Base-by-base conservation (phyloP, 352 stramenopile genomes). In the Phytophthora ohioensis region DNA sequence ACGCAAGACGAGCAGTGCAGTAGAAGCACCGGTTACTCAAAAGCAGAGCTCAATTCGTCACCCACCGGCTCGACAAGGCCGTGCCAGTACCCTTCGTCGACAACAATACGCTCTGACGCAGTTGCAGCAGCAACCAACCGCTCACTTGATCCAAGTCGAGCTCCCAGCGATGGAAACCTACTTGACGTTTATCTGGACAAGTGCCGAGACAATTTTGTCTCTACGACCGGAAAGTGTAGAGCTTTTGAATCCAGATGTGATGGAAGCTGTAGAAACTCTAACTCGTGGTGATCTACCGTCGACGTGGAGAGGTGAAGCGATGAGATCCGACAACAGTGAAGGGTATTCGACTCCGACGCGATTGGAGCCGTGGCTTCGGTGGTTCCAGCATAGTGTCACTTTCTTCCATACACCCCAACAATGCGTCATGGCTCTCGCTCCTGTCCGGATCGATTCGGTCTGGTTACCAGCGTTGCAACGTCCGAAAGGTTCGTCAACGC, bases 151-250 rank as follows among this genome's bases (percentile, higher is more conserved):
- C 27, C 57, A 79, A 21, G 63, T 82, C 5, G 81, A 91, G 34
- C 56, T 91, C 5, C 79, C 79, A n/a, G 77, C 75, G 1, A 83
- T 91, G 66, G 79, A 84, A 30, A 39, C 43, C 2, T 88, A 88
- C 47, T 48, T 88, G 15, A 76, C 57, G 11, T 75, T 77, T 10
- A 57, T 88, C 13, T 88, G 83, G 79, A 70, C 54, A 12, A 66
- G 72, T 2, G 65, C 74, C 10, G 79, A 89, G 42, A 58, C 31
- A 5, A 42, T 91, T 42, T 43, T 77, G n/a, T 69, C 78, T 10
- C 53, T 91, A 1, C 68, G 67, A 8, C 13, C 48, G 0, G 66
- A 78, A 15, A 73, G 54, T 13, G 36, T 69, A 4, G 48, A 71
- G 31, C 54, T 71, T 17, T 4, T 71, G 5, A 35, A 42, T 42